These are phyloP conservation scores for Thermothelomyces thermophilus DNA, from an alignment of 2,329 filamentous ascomycete species.

Conservation along the genomic window DNA sequence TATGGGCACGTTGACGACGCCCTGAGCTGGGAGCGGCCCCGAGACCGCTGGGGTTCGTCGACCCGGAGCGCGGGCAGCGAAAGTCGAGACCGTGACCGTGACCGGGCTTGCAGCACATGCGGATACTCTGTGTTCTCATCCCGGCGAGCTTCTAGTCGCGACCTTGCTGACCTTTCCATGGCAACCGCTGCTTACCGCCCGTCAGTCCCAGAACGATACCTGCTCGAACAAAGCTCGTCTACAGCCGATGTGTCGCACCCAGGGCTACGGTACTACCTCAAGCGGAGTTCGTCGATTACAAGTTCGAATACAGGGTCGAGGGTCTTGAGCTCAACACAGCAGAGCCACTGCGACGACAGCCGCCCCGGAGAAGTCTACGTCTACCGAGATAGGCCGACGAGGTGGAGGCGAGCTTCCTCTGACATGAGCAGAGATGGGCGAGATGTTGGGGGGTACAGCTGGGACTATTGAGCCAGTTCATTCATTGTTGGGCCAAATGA, in stretches of 20 bases:
- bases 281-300: neutral
- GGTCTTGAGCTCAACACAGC: neutral
- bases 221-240: neutral
- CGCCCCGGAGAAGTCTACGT: slow-evolving; percentile 9
- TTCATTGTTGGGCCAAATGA: neutral
- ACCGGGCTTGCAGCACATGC: neutral
- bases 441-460: slow-evolving; percentile 8
- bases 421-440: slow-evolving; percentile 3
- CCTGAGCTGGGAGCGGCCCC: neutral
- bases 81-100: too few relatives aligned
- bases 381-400: slow-evolving; percentile 6
- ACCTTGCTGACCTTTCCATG: neutral
- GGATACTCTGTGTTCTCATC: neutral
- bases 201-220: neutral
- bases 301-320: neutral
- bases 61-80: too few relatives aligned
- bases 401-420: slow-evolving; percentile 9
- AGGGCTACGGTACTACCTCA: neutral
- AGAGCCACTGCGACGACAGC: neutral
- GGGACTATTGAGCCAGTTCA: neutral
- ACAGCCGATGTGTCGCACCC: neutral
- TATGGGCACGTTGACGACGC: neutral
- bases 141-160: neutral
- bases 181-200: neutral
- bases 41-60: neutral